These are phyloP conservation scores for Parathielavia hyrcaniae DNA, from an alignment of 495 filamentous ascomycete species.

Conservation along the genomic window DNA sequence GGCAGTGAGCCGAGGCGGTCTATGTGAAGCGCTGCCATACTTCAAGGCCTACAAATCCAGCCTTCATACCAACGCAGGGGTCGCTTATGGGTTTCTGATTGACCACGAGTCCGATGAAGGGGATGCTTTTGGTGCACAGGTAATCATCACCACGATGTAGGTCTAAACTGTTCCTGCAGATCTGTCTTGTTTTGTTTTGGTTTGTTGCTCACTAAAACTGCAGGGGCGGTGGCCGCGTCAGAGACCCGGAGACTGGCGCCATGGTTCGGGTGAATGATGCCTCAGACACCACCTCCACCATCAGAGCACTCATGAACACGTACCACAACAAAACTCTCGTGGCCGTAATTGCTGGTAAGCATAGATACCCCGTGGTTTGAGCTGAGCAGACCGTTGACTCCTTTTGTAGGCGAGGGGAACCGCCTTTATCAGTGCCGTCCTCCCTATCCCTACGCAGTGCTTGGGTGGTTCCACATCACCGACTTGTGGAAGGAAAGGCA, in stretches of 20 bases:
- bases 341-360: constrained; percentile 55
- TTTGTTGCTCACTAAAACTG: constrained; percentile 4
- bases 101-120: constrained; percentile 51
- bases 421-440: constrained; percentile 46
- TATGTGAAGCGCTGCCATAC: constrained; percentile 64
- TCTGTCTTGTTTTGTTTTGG: neutral
- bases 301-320: constrained; percentile 36
- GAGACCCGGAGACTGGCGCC: constrained; percentile 35
- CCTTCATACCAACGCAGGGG: constrained; percentile 42
- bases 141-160: constrained; percentile 63
- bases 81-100: constrained; percentile 55
- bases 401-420: constrained; percentile 46
- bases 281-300: constrained; percentile 26
- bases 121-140: constrained; percentile 55
- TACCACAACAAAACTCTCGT: constrained; percentile 39
- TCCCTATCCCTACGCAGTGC: constrained; percentile 61
- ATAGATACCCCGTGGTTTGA: neutral
- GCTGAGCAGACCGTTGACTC: constrained; percentile 13
- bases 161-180: constrained; percentile 24
- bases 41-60: constrained; percentile 59
- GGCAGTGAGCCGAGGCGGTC: constrained; percentile 53
- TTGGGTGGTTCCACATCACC: constrained; percentile 68
- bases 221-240: constrained; percentile 49
- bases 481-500: constrained; percentile 64
- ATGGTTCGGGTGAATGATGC: constrained; percentile 42